Percentiles rank a stretch among this genome's conserved stretches.
These are phyloP conservation scores for Dendrocalamus latiflorus DNA, from an alignment of 202 grass and related monocot genomes.

Conservation along the genomic window DNA sequence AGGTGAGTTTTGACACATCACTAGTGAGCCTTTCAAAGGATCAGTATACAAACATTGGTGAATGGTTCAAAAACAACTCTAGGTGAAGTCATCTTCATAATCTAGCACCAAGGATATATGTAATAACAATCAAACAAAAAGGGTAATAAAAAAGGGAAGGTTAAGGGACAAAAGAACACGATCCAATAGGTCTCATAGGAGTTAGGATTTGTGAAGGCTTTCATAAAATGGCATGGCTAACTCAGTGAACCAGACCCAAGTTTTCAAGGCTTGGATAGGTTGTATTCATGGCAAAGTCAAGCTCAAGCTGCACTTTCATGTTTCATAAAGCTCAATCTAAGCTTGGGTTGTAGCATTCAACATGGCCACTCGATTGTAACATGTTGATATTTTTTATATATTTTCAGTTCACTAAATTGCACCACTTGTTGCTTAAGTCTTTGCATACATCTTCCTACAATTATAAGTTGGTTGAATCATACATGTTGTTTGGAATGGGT, in stretches of 20 bases:
- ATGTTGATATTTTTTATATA: neutral
- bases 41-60: neutral
- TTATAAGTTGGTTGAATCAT: neutral
- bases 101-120: neutral
- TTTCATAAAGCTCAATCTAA: neutral
- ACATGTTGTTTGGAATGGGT: neutral
- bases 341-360: neutral
- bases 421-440: neutral
- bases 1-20: neutral
- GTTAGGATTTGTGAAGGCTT: neutral
- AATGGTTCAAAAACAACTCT: neutral
- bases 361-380: neutral
- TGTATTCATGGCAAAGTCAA: neutral
- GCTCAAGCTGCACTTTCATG: neutral
- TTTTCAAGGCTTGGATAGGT: neutral
- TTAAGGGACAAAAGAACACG: neutral
- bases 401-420: too few relatives aligned
- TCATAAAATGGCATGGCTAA: neutral
- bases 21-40: neutral
- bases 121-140: neutral
- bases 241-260: neutral
- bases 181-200: neutral
- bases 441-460: neutral
- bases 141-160: neutral
- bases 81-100: neutral